These are phyloP conservation scores for Pythium folliculosum DNA, from an alignment of 352 stramenopile species.

Conservation along the genomic window DNA sequence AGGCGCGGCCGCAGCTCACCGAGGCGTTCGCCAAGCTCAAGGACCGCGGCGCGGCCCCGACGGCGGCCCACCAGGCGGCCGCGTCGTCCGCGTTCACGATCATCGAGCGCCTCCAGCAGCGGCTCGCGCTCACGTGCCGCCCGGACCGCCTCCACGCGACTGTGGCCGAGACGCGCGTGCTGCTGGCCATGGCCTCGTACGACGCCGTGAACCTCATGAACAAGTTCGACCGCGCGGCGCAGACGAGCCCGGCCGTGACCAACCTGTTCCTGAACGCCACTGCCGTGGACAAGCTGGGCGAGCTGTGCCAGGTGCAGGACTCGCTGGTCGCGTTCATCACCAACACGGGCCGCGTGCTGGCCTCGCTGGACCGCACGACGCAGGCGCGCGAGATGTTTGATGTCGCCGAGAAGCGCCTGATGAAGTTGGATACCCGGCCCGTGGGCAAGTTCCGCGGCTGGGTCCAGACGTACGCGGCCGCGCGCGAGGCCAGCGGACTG, in stretches of 20 bases:
- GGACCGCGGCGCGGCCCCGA: background rate
- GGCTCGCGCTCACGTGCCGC: slow-evolving; percentile 11
- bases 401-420: slow-evolving; percentile 24
- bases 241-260: slow-evolving; percentile 6
- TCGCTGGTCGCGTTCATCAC: slow-evolving; percentile 11
- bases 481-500: slow-evolving; percentile 9
- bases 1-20: slow-evolving; percentile 7
- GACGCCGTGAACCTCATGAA: slow-evolving; percentile 21
- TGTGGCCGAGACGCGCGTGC: background rate
- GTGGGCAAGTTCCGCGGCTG: slow-evolving; percentile 18
- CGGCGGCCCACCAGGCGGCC: slow-evolving; percentile 1
- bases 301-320: slow-evolving; percentile 19
- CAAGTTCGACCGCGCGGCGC: slow-evolving; percentile 19
- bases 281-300: slow-evolving; percentile 9
- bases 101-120: slow-evolving; percentile 6
- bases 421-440: slow-evolving; percentile 21
- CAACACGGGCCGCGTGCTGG: slow-evolving; percentile 13
- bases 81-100: slow-evolving; percentile 7
- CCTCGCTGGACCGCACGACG: slow-evolving; percentile 6
- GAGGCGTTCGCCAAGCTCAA: slow-evolving; percentile 6
- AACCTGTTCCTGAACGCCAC: background rate
- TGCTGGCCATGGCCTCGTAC: slow-evolving; percentile 11
- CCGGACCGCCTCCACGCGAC: slow-evolving; percentile 5
- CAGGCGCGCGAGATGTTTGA: slow-evolving; percentile 26
- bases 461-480: slow-evolving; percentile 18